Conservation (phyloP, 257 asterid species). For the Solanum corneliomulleri region DNA sequence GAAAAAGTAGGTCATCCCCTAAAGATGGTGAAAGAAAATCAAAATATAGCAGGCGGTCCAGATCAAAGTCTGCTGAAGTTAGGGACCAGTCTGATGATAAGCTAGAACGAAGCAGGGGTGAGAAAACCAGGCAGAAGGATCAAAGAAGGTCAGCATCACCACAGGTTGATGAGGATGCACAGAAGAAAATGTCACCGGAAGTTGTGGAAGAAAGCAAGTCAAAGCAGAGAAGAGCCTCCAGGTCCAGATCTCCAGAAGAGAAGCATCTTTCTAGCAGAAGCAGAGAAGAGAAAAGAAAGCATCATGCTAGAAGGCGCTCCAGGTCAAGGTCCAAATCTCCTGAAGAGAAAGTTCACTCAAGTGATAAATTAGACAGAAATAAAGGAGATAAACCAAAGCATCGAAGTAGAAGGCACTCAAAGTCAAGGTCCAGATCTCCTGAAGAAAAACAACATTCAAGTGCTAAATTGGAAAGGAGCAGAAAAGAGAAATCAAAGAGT, state of each 20-base stretch:
- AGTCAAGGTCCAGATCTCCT: conserved; percentile 38
- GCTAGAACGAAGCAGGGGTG: conserved; percentile 33
- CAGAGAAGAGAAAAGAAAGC: conserved; percentile 46
- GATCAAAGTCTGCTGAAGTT: conserved; percentile 66
- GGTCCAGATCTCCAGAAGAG: conserved; percentile 53
- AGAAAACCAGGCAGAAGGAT: conserved; percentile 34
- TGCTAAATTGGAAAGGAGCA: conserved; percentile 18
- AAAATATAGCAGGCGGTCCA: conserved; percentile 52
- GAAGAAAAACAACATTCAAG: conserved; percentile 32
- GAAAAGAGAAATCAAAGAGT: conserved; percentile 48
- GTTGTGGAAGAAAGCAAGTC: conserved; percentile 44
- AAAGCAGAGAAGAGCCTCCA: conserved; percentile 40
- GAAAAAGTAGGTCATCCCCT: conserved; percentile 53
- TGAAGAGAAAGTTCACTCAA: conserved; percentile 37
- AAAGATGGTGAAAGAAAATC: conserved; percentile 49
- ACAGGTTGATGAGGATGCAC: conserved; percentile 29
- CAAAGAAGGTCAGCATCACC: conserved; percentile 49
- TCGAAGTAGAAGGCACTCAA: conserved; percentile 31
- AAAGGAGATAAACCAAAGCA: conserved; percentile 47
- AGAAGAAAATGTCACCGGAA: conserved; percentile 29
- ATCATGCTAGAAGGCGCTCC: conserved; percentile 32
- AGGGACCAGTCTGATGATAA: conserved; percentile 42
- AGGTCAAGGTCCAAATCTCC: conserved; percentile 54
- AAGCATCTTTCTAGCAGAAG: conserved; percentile 36
- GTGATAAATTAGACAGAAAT: conserved; percentile 15